Percentiles rank a stretch among this genome's conserved stretches.
Conservation (phyloP, 257 asterid species). For the Nicotiana knightiana region DNA sequence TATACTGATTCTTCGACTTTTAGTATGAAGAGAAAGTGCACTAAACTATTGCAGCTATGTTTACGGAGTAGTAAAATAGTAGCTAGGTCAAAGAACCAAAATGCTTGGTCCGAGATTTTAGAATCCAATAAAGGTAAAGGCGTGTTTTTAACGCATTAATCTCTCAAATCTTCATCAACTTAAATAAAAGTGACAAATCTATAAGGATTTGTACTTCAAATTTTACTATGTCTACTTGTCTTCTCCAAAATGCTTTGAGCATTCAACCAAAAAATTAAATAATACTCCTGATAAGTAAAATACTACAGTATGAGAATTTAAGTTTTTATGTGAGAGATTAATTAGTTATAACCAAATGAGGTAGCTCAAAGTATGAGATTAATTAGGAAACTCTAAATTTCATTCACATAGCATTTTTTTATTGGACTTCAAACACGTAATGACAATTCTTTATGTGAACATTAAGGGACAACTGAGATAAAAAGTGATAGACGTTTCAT, state of each 20-base stretch:
- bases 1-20: neutral
- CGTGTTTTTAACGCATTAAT: neutral
- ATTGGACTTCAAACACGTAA: too few species aligned
- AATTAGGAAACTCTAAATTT: too few species aligned
- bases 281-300: neutral
- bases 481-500: too few species aligned
- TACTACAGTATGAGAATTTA: neutral
- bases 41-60: neutral
- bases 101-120: neutral
- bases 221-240: neutral
- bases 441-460: too few species aligned
- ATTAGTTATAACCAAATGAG: too few species aligned
- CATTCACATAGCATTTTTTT: too few species aligned
- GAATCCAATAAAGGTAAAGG: conserved; percentile 4
- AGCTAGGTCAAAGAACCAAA: conserved; percentile 3
- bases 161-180: neutral
- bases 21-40: conserved; percentile 3
- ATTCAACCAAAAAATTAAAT: neutral
- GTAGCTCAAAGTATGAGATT: too few species aligned
- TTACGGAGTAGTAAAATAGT: neutral
- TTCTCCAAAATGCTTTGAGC: neutral
- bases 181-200: neutral
- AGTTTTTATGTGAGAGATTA: neutral
- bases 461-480: too few species aligned
- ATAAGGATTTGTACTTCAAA: neutral